Evolutionary conservation across 2,329 filamentous ascomycete genomes (phyloP), one percentile per base, ranked within the genome.

Genomic region (Chaetomium olivaceum): DNA sequence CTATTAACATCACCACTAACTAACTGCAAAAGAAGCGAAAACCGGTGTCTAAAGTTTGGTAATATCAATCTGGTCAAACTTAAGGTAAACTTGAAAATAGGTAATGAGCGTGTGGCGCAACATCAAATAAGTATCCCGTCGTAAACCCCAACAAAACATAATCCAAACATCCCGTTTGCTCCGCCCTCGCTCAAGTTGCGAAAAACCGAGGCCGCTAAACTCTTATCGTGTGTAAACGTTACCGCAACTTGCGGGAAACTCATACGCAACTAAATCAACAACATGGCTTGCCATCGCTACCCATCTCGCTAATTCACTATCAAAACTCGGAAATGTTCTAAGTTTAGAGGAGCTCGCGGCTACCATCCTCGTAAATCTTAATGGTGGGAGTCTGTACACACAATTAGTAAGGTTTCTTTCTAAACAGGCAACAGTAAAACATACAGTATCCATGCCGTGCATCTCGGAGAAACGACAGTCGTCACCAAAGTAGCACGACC

Each of bases 401-500:
- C n/a, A 6, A 56, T 67, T 39, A 68, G 64, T 55, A 50, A 4
- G n/a, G 4, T 14, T 21, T n/a, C 46, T 3, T 52, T 6, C 2
- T 27, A 27, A 21, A 27, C 43, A 21, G 2, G 2, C 43, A 5
- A 39, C 3, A 33, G 21, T 12, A 12, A 11, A 16, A 67, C 72
- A 69, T 36, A 73, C 72, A 61, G 66, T 65, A 58, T 72, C 69
- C 58, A 73, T 69, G 27, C 69, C 64, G 36, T 74, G 73, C 14
- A 67, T 65, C 11, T 71, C 64, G 1, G 29, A 33, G 19, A 73
- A 73, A 7, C 71, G 65, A 62, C 73, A 74, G 2, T 64, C 56
- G 11, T 58, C 54, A 8, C 64, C 70, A 43, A 65, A 72, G 23
- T 55, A 67, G 43, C 73, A 74, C 9, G 64, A 61, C 2, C 63